Evolutionary conservation across 129 eudicot genomes (phyloP), one percentile per base, ranked within the genome.

Genomic region (Helianthus tuberosus): DNA sequence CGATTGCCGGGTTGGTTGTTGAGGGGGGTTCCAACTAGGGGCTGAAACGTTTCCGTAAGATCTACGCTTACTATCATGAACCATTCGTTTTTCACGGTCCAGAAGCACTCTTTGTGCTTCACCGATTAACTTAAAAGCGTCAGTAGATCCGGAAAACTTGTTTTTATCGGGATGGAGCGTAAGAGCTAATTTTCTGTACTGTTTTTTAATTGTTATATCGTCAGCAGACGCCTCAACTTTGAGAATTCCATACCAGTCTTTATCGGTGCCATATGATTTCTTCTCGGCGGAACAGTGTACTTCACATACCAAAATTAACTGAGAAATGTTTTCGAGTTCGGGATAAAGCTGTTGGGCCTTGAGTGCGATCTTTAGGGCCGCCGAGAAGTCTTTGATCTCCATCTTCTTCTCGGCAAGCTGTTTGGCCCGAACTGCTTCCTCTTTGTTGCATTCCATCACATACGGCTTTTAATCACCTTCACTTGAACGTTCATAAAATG

Each of bases 161-260:
- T 88, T 88, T 81, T 88, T 88, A 81, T 88, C 95, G n/a, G 95
- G 95, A 81, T 88, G 95, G 46, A 88, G 88, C 17, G 75, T 17
- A 39, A 88, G 85, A 4, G 91, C 91, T 72, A 85, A 78, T 72
- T 86, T 88, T 8, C 91, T 66, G 64, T 81, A 89, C 52, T 89
- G 96, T 65, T 86, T 89, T 72, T 71, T 86, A 44, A 86, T 89
- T n/a, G 80, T 49, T 14, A 57, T 44, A 48, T 86, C 96, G 50
- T 89, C 96, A 48, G 89, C 87, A 1, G 80, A 64, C 17, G 79
- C 75, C 69, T 83, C 82, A 11, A 86, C 2, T 51, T 86, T 76
- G 27, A 86, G 89, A 57, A 89, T 81, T 12, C 71, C 85, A 43
- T 86, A 89, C 96, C 96, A 89, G 68, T 89, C 96, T 57, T 78